Percentiles rank a stretch among this genome's conserved stretches.
These are phyloP conservation scores for Leptodontidium sp. DNA, from an alignment of 2,329 filamentous ascomycete genomes.

Conservation along the genomic window DNA sequence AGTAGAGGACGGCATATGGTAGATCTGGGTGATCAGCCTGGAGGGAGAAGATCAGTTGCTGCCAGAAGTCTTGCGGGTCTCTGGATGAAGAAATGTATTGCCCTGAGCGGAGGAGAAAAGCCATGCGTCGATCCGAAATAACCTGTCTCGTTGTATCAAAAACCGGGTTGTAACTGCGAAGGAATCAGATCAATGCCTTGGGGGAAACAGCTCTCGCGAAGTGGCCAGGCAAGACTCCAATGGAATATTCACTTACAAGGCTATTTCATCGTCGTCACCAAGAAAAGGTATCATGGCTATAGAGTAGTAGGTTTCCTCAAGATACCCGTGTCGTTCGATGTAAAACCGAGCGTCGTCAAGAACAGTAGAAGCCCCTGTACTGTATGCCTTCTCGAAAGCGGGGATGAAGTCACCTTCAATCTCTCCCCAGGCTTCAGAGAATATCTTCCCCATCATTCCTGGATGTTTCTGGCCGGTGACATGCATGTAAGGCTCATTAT, in stretches of 20 bases:
- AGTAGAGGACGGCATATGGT: constrained; percentile 48
- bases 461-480: constrained; percentile 49
- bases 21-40: constrained; percentile 43
- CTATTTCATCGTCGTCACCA: constrained; percentile 29
- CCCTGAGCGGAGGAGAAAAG: constrained; percentile 50
- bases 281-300: constrained; percentile 39
- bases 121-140: constrained; percentile 46
- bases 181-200: not conserved
- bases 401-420: constrained; percentile 46
- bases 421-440: constrained; percentile 51
- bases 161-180: constrained; percentile 36
- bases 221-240: not conserved
- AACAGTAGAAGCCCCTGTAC: constrained; percentile 39
- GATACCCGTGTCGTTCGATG: constrained; percentile 47
- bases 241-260: constrained; percentile 34
- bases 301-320: constrained; percentile 50
- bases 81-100: constrained; percentile 45
- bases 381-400: constrained; percentile 43
- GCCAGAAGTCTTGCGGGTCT: constrained; percentile 49
- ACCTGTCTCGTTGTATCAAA: constrained; percentile 38
- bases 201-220: not conserved
- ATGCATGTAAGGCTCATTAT: constrained; percentile 49
- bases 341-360: constrained; percentile 44
- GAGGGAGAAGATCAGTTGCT: constrained; percentile 40
- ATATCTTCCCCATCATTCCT: constrained; percentile 48